These are phyloP conservation scores for Rhododendron ferrugineum DNA, from an alignment of 148 eudicot species.

Conservation along the genomic window DNA sequence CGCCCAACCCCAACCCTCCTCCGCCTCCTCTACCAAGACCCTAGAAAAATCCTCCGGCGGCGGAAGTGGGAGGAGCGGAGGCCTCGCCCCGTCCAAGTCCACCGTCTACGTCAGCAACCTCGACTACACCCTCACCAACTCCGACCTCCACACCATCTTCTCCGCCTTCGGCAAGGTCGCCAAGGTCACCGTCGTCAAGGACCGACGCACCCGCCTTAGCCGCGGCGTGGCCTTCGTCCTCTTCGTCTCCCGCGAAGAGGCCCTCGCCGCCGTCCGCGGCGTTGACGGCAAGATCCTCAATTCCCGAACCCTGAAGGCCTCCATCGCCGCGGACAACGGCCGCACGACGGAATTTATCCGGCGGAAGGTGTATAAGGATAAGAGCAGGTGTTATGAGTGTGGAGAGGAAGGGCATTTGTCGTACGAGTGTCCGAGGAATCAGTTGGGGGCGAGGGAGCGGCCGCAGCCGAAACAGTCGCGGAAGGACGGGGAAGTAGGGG, in stretches of 20 bases:
- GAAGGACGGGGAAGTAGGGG: conserved; percentile 17
- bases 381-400: conserved; percentile 90
- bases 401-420: conserved; percentile 90
- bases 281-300: conserved; percentile 68
- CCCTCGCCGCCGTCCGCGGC: conserved; percentile 45
- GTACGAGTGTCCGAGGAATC: conserved; percentile 83
- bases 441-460: conserved; percentile 67
- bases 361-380: conserved; percentile 69
- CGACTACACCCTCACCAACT: conserved; percentile 75
- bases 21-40: conserved; percentile 25
- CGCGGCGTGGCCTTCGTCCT: conserved; percentile 87
- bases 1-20: conserved; percentile 30
- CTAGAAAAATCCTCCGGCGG: conserved; percentile 9
- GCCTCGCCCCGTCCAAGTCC: conserved; percentile 85
- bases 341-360: conserved; percentile 79
- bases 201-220: conserved; percentile 63
- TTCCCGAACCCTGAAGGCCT: conserved; percentile 59
- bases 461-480: conserved; percentile 45
- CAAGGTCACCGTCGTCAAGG: conserved; percentile 79
- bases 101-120: conserved; percentile 87
- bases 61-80: conserved; percentile 30
- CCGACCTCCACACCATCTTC: conserved; percentile 83
- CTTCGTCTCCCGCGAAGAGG: conserved; percentile 68
- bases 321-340: conserved; percentile 84
- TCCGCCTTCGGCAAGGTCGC: conserved; percentile 94